Conservation (phyloP, 2,329 filamentous ascomycete species). For the Fonsecaea nubica region DNA sequence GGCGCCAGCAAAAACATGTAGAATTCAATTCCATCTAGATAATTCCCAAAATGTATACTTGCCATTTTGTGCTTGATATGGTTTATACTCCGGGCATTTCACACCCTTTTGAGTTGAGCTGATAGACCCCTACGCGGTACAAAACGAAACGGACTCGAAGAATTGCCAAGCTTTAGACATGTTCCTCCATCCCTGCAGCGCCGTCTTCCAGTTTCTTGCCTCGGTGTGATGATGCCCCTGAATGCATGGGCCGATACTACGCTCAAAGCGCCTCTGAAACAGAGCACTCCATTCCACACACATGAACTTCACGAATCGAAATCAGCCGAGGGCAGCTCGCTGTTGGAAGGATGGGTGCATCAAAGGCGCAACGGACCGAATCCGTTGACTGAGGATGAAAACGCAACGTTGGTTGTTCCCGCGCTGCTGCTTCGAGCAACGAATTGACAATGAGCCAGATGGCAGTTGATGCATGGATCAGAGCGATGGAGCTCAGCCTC, state of each 20-base stretch:
- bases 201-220: not conserved
- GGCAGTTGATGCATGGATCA: not conserved
- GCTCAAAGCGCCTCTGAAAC: constrained; percentile 8
- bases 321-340: not conserved
- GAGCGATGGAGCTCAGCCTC: not conserved
- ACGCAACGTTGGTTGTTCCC: not conserved
- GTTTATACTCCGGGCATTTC: not conserved
- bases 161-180: not conserved
- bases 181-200: not conserved
- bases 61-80: not conserved
- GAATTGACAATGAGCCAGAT: not conserved
- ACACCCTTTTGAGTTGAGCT: not conserved
- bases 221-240: not conserved
- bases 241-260: constrained; percentile 10
- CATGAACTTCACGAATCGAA: not conserved
- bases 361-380: not conserved
- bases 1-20: not conserved
- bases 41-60: not conserved
- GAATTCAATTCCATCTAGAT: not conserved
- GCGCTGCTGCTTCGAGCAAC: not conserved
- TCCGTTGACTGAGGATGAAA: not conserved
- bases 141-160: not conserved
- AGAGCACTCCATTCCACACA: not conserved
- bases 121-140: not conserved
- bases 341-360: constrained; percentile 2